Base-by-base conservation (phyloP, 2,329 filamentous ascomycete genomes). In the Pseudopyricularia cyperi region DNA sequence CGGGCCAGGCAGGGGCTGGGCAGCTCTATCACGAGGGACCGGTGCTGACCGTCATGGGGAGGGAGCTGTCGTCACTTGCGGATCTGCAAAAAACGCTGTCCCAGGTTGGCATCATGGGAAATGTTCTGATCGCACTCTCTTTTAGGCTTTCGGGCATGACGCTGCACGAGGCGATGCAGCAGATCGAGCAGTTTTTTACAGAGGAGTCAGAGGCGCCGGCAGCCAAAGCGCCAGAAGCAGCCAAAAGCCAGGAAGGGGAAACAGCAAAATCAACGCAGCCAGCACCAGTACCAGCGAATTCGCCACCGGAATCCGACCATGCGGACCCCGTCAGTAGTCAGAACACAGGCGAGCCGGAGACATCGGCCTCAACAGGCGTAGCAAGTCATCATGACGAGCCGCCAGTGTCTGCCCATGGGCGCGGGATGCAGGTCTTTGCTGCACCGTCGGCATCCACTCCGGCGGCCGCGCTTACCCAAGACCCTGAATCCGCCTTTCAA, bases 31-130 rank as follows among this genome's bases (percentile, higher is more conserved):
- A 96, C 62, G 88, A 97, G 68, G 85, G 82, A 57, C 93, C 93
- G 0, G 82, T 89, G 15, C 68, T 97, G 52, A 85, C 90, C 57
- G 79, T 95, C 56, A 84, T 95, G 76, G 87, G 85, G 9, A 77
- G 87, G 60, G 87, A 91, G 58, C 68, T 95, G 15, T 77, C 83
- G 3, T 82, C 79, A 0, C 87, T 97, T 60, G 73, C 74, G 17
- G 90, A 94, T 61, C 76, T 97, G 53, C 89, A 96, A 65, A 95
- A 95, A 73, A 90, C 88, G 1, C 68, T 98, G 46, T 83, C 82
- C 5, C 88, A 95, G 64, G 71, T 97, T 17, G 93, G 93, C 0
- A 84, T 94, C 61, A 84, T 80, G 48, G 91, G 93, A 6, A 91
- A 79, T 61, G 83, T 87, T 4, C 69, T 95, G 52, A 75, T 98